phyloP scores from a whole-genome alignment of 371 early-diverging fungal species.

The Entomophthora muscae region DNA sequence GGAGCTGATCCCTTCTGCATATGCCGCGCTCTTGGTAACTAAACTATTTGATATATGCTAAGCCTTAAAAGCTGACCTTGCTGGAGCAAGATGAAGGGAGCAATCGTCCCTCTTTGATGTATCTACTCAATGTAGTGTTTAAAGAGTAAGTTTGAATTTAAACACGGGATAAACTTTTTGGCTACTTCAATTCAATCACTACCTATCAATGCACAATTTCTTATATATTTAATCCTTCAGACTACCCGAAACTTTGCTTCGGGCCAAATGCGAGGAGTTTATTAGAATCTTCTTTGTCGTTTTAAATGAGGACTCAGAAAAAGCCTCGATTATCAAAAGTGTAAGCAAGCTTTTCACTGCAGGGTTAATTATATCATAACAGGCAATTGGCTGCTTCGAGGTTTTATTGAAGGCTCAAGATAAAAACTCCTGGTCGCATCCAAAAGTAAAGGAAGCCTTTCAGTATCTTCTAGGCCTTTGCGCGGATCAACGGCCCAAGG shows the following conservation, averaged over 20 bases:
- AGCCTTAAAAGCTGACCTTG: conserved; percentile 65
- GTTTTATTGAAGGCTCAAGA: conserved; percentile 64
- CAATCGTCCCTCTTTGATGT: conserved; percentile 46
- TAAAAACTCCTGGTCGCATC: conserved; percentile 47
- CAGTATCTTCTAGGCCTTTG: conserved; percentile 54
- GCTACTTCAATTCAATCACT: too few relatives aligned
- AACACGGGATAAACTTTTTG: too few relatives aligned
- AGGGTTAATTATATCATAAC: background rate
- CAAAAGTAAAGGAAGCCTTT: conserved; percentile 43
- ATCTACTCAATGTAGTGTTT: conserved; percentile 67
- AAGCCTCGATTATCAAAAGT: conserved; percentile 58
- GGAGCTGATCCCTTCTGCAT: conserved; percentile 48
- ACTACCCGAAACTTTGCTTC: conserved; percentile 34
- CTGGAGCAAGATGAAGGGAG: conserved; percentile 29
- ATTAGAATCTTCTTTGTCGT: conserved; percentile 30
- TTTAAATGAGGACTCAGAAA: conserved; percentile 35
- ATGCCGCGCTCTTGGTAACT: conserved; percentile 74
- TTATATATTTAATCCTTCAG: too few relatives aligned
- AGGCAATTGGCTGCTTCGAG: conserved; percentile 54
- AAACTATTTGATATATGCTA: background rate
- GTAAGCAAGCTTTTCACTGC: conserved; percentile 4
- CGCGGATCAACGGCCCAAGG: conserved; percentile 74
- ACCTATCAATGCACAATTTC: too few relatives aligned
- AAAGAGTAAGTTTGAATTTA: conserved; percentile 52
- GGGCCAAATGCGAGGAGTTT: conserved; percentile 41